phyloP scores from a whole-genome alignment of 1,284 basidiomycete species.

The Ustilago vetiveriae region DNA sequence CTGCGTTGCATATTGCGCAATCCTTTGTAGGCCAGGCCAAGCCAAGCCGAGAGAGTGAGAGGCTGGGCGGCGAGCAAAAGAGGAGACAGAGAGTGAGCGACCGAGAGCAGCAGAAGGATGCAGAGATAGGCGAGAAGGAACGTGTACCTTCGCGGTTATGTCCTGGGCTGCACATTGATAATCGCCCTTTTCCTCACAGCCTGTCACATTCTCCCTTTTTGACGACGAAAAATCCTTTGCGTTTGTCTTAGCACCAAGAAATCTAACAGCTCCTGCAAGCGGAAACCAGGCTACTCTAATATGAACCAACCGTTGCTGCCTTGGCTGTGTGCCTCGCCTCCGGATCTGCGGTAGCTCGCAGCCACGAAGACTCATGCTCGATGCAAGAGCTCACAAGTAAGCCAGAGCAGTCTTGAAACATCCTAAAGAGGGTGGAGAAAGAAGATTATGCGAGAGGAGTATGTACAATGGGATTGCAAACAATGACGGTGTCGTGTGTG shows the following conservation, averaged over 20 bases:
- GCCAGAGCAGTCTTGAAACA: too few species aligned
- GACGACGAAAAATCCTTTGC: too few species aligned
- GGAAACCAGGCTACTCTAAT: not conserved
- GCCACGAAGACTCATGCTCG: too few species aligned
- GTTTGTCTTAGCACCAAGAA: not conserved
- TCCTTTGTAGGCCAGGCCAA: not conserved
- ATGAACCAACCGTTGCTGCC: not conserved
- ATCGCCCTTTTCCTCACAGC: not conserved
- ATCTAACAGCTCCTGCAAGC: not conserved
- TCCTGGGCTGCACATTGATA: constrained; percentile 14
- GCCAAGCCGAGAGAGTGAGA: not conserved
- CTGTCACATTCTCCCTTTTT: not conserved
- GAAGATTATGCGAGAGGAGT: constrained; percentile 5
- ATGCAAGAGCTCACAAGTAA: not conserved
- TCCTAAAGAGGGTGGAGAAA: too few species aligned
- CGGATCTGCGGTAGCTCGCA: too few species aligned
- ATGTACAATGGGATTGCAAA: constrained; percentile 12
- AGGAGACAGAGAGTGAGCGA: too few species aligned
- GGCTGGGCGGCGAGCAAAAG: too few species aligned
- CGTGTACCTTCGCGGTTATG: constrained; percentile 33
- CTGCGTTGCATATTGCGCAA: too few species aligned
- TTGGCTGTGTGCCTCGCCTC: not conserved
- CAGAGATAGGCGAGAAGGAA: constrained; percentile 13
- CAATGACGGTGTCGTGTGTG: constrained; percentile 9
- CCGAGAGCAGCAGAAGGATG: too few species aligned